Percentiles rank a stretch among this genome's conserved stretches.
Conservation (phyloP, 75 land plant species). For the Pinus albicaulis region DNA sequence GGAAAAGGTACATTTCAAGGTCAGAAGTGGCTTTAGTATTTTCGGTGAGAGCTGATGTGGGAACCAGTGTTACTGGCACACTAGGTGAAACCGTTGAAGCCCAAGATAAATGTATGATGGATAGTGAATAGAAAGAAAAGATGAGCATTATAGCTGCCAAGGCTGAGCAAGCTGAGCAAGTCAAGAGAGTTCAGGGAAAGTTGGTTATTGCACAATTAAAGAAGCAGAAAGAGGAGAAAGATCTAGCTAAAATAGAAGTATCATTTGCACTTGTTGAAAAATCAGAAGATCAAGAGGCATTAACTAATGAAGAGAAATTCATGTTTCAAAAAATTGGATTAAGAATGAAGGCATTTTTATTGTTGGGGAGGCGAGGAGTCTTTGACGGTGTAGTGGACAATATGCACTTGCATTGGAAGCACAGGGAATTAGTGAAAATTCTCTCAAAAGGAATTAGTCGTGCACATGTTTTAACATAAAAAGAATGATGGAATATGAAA, state of each 20-base stretch:
- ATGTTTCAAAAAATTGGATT: too few species aligned
- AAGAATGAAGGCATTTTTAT: constrained; percentile 74
- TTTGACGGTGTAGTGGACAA: constrained; percentile 91
- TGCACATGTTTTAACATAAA: constrained; percentile 62
- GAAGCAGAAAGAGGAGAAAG: constrained; percentile 64
- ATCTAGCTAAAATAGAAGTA: constrained; percentile 61
- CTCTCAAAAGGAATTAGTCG: constrained; percentile 68
- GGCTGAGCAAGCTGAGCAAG: constrained; percentile 31
- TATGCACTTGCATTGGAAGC: constrained; percentile 93
- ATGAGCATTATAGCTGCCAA: constrained; percentile 49
- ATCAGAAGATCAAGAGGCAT: constrained; percentile 68
- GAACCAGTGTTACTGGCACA: constrained; percentile 55
- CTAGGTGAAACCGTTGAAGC: constrained; percentile 83
- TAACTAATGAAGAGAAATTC: constrained; percentile 70
- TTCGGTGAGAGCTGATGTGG: constrained; percentile 3
- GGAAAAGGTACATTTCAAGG: constrained; percentile 51
- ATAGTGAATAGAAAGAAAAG: constrained; percentile 47
- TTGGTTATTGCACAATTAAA: constrained; percentile 56
- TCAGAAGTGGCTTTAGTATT: constrained; percentile 12
- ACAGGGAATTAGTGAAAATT: constrained; percentile 79
- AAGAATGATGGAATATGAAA: constrained; percentile 65
- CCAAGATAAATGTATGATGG: constrained; percentile 69
- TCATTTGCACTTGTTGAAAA: constrained; percentile 54
- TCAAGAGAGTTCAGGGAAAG: constrained; percentile 61
- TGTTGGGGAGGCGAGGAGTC: constrained; percentile 80